phyloP scores from a whole-genome alignment of 176 grass and related monocot genomes.

The Zea mays region DNA sequence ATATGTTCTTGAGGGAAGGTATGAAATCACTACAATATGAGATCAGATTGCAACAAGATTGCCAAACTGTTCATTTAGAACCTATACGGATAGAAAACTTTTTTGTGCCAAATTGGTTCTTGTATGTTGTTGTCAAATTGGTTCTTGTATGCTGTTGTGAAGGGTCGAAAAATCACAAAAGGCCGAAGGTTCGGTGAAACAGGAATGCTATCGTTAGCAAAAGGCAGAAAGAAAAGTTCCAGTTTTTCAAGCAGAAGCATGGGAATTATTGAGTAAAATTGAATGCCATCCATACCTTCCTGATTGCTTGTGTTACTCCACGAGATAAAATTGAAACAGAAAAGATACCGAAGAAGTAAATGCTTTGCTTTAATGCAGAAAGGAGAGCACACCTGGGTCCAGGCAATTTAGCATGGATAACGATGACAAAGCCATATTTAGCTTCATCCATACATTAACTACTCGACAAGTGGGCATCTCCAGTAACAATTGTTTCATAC shows the following conservation, averaged over 20 bases:
- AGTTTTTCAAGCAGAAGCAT: not conserved
- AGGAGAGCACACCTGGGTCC: not conserved
- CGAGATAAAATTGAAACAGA: not conserved
- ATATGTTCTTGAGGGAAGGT: constrained; percentile 14
- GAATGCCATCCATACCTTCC: not conserved
- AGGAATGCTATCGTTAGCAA: not conserved
- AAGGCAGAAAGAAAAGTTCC: not conserved
- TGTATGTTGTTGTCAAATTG: not conserved
- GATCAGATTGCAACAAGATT: not conserved
- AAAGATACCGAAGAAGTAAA: not conserved
- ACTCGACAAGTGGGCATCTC: not conserved
- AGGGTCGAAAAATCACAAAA: not conserved
- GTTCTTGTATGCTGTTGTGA: not conserved
- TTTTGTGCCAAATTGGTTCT: not conserved
- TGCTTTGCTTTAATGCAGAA: not conserved
- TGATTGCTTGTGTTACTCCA: not conserved
- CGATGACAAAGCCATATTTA: not conserved
- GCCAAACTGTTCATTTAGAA: not conserved
- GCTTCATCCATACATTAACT: not conserved
- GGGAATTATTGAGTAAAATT: not conserved
- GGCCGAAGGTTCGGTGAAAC: not conserved
- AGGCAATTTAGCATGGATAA: not conserved
- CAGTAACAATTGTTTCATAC: not conserved
- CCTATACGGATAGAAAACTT: not conserved
- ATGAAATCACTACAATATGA: not conserved